Base-by-base conservation (phyloP, 1,284 basidiomycete species). In the Ustilago nuda region DNA sequence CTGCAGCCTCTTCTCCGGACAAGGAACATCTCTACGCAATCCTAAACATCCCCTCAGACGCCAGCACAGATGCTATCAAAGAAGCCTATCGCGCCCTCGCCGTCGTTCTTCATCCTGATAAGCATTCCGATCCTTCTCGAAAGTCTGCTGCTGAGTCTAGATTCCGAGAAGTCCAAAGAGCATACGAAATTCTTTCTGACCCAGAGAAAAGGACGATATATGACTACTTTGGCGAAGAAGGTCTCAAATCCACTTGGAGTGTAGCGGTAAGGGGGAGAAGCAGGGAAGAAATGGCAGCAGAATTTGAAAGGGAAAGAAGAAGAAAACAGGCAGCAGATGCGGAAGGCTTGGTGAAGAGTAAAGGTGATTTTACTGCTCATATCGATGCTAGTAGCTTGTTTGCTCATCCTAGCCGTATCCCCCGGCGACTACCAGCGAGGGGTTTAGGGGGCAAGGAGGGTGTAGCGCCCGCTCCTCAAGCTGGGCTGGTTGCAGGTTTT, bases 41-140 rank as follows among this genome's bases (percentile, higher is more conserved):
- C 51, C 88, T 93, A 53, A 93, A 93, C 76, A 86, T 93, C 41
- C 89, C 90, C 35, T 88, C 86, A 56, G 88, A 88, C 35, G 92
- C 92, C 0, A 89, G 91, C 2, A 88, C 90, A 56, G 87, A 87
- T 61, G 91, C 92, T 78, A 91, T 93, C 73, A 89, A 91, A 57
- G 92, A 93, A 66, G 89, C 91, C 52, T 92, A 93, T 83, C 88
- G 89, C 56, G 86, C 89, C 11, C 85, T 93, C 32, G 93, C 92
- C 1, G 83, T 93, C n/a, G 86, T 91, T n/a, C 92, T 93, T 66
- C 93, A 94, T 79, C 93, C 93, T 3, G 93, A 94, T 88, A 93
- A 92, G 82, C 92, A 94, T 72, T 88, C 87, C n/a, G 89, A 90
- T 78, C 88, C 90, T 58, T 82, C 86, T 5, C 87, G 88, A 66